phyloP scores from a whole-genome alignment of 2,329 filamentous ascomycete genomes.

The Herpotrichia juniperi region DNA sequence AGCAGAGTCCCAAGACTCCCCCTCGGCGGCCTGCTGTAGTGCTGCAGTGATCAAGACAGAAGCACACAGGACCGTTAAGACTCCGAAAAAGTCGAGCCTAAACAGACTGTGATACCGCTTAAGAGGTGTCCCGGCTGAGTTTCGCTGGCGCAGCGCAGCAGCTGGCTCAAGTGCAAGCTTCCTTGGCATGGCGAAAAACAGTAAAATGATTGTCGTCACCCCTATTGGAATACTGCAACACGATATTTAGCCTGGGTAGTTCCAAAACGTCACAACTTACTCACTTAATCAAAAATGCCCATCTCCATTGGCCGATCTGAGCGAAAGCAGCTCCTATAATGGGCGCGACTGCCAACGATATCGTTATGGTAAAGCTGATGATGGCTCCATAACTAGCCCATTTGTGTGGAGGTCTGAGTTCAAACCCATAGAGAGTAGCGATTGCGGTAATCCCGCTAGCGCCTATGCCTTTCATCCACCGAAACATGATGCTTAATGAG shows the following conservation, averaged over 20 bases:
- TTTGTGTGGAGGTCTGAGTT: not conserved
- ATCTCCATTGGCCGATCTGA: slow-evolving; percentile 1
- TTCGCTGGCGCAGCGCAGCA: not conserved
- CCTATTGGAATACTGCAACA: not conserved
- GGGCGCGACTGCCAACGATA: not conserved
- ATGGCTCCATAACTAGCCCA: not conserved
- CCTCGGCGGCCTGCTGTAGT: not conserved
- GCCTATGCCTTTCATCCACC: slow-evolving; percentile 3
- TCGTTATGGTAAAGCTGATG: not conserved
- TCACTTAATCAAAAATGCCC: slow-evolving; percentile 4
- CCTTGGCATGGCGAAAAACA: not conserved
- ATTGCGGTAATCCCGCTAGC: not conserved
- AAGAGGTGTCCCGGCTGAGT: not conserved
- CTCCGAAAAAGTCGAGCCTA: not conserved
- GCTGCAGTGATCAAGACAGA: not conserved
- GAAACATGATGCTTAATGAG: slow-evolving; percentile 4
- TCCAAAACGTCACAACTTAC: not conserved
- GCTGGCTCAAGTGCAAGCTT: not conserved
- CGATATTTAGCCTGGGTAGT: not conserved
- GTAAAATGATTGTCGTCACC: not conserved
- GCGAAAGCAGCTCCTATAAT: slow-evolving; percentile 1
- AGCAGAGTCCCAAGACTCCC: not conserved
- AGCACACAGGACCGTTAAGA: not conserved
- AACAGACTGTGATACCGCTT: not conserved
- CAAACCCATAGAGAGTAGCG: not conserved